A percentile compares a stretch with the other conserved stretches of the same genome.
Evolutionary conservation across 1,139 yeast species (phyloP).

Genomic region (Yamadazyma aaseri): DNA sequence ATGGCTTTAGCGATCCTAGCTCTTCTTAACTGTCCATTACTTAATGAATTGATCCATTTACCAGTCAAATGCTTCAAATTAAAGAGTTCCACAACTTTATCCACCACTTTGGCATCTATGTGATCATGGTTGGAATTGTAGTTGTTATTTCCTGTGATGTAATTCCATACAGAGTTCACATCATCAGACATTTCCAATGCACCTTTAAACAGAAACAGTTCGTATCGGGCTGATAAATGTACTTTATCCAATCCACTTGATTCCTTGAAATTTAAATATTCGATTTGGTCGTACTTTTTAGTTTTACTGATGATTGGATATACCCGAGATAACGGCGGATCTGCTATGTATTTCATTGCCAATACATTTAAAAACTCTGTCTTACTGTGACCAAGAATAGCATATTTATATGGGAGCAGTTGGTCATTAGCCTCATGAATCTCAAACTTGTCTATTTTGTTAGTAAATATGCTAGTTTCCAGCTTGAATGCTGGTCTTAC

Average conservation of each 20-base stretch:
- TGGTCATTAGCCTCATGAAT: conserved; percentile 18
- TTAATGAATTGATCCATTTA: conserved; percentile 81
- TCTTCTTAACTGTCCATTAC: conserved; percentile 92
- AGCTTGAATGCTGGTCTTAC: conserved; percentile 9
- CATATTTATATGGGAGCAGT: conserved; percentile 28
- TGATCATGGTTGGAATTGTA: conserved; percentile 31
- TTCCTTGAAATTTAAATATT: conserved; percentile 63
- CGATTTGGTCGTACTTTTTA: conserved; percentile 22
- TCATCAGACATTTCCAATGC: conserved; percentile 62
- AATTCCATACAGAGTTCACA: conserved; percentile 64
- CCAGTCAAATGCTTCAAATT: conserved; percentile 55
- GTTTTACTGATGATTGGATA: conserved; percentile 50
- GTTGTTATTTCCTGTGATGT: conserved; percentile 51
- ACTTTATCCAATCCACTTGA: conserved; percentile 56
- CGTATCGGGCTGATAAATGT: conserved; percentile 87
- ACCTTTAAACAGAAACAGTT: conserved; percentile 64
- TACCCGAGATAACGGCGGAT: conserved; percentile 52
- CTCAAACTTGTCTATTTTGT: conserved; percentile 28
- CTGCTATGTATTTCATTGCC: conserved; percentile 42
- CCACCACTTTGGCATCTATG: conserved; percentile 26
- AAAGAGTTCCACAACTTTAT: conserved; percentile 47
- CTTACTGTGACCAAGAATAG: conserved; percentile 36
- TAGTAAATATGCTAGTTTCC: conserved; percentile 13
- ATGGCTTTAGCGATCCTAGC: conserved; percentile 81
- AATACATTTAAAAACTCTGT: conserved; percentile 31